Conservation (phyloP, 331 rosid genomes). For the Telfairia occidentalis region DNA sequence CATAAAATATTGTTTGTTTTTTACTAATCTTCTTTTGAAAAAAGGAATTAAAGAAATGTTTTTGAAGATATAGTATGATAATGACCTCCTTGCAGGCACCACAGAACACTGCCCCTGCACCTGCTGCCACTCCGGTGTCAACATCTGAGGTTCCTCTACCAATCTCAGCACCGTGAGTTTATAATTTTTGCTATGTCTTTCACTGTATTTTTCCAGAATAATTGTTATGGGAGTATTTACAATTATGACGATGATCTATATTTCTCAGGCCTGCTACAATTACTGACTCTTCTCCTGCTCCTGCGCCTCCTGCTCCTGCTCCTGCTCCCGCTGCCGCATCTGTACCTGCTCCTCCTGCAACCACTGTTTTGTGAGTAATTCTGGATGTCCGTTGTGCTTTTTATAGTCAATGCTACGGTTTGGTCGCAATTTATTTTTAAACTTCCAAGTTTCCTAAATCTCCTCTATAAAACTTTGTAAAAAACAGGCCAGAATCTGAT, state of each 20-base stretch:
- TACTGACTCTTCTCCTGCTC: conserved; percentile 3
- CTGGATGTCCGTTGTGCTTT: conserved; percentile 8
- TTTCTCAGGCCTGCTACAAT: conserved; percentile 35
- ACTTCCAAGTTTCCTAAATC: neutral
- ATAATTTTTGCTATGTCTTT: neutral
- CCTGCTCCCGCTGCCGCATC: conserved; percentile 13
- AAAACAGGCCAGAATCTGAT: conserved; percentile 53
- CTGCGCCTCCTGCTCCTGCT: conserved; percentile 9
- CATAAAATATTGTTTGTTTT: neutral
- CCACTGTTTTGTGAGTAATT: conserved; percentile 34
- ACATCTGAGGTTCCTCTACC: conserved; percentile 5
- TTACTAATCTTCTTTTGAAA: neutral
- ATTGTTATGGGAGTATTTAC: neutral
- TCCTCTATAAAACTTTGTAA: neutral
- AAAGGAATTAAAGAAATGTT: conserved; percentile 2
- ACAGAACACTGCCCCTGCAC: conserved; percentile 12
- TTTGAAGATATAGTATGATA: neutral
- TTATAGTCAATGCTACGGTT: neutral
- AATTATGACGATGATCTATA: conserved; percentile 4
- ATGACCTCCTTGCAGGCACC: conserved; percentile 8
- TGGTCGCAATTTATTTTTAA: neutral
- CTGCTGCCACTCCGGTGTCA: conserved; percentile 5
- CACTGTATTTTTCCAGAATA: conserved; percentile 3
- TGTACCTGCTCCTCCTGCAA: conserved; percentile 14
- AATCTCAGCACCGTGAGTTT: conserved; percentile 10